A percentile compares a stretch with the other conserved stretches of the same genome.
phyloP scores from a whole-genome alignment of 139 green algal species.

The Tetradesmus obliquus region DNA sequence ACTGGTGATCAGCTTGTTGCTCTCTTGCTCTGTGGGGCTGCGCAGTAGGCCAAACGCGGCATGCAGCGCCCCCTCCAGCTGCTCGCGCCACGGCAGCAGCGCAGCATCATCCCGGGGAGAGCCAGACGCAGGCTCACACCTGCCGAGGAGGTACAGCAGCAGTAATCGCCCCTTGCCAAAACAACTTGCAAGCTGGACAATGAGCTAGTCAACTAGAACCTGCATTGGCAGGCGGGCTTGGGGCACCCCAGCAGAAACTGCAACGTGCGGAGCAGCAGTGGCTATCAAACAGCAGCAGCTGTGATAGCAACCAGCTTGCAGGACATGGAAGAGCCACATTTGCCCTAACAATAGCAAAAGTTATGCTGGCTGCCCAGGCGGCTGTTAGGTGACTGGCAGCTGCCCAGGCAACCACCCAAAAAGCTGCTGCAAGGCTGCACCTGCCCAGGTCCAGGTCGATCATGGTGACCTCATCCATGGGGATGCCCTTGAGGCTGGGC shows the following conservation, averaged over 20 bases:
- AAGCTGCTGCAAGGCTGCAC: neutral
- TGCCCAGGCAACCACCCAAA: too few relatives aligned
- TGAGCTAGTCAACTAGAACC: neutral
- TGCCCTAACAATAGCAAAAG: neutral
- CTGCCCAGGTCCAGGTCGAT: slow-evolving; percentile 73
- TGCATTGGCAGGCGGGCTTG: neutral
- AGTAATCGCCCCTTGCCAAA: neutral
- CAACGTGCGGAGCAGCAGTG: neutral
- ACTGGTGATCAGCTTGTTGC: slow-evolving; percentile 71
- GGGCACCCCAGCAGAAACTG: too few relatives aligned
- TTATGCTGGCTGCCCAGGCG: too few relatives aligned
- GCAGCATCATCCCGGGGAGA: slow-evolving; percentile 64
- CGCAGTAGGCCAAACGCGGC: slow-evolving; percentile 61
- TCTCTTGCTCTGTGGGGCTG: slow-evolving; percentile 83
- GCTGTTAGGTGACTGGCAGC: too few relatives aligned
- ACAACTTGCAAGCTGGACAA: neutral
- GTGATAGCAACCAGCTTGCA: neutral
- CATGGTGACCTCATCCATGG: slow-evolving; percentile 74
- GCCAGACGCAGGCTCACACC: slow-evolving; percentile 58
- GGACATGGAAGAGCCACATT: neutral
- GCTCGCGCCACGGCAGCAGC: slow-evolving; percentile 68
- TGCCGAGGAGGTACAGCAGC: neutral
- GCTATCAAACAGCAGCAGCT: neutral
- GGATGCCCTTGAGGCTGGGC: slow-evolving; percentile 60
- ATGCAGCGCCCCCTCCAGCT: slow-evolving; percentile 64